These are phyloP conservation scores for Diospyros kaki DNA, from an alignment of 148 eudicot species.

Conservation along the genomic window DNA sequence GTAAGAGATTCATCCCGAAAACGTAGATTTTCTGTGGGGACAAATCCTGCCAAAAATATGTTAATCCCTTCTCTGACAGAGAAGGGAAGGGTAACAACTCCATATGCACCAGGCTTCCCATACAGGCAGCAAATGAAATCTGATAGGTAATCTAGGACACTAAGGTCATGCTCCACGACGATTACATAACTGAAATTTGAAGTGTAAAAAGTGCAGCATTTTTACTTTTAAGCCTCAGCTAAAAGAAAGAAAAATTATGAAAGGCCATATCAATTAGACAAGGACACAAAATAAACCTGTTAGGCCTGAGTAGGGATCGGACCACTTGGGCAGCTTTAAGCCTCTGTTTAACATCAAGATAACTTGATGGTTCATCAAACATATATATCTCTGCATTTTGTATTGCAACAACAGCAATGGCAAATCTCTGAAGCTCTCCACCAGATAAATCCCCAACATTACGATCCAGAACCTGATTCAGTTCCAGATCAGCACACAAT, in stretches of 20 bases:
- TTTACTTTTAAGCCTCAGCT: conserved; percentile 1
- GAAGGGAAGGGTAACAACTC: conserved; percentile 96
- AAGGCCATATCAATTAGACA: not conserved
- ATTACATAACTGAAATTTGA: conserved; percentile 73
- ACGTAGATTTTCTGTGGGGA: conserved; percentile 90
- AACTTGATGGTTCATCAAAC: conserved; percentile 99
- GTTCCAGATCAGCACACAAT: conserved; percentile 71
- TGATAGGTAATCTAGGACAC: conserved; percentile 91
- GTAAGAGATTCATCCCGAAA: conserved; percentile 96
- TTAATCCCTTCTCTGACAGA: conserved; percentile 99
- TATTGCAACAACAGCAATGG: conserved; percentile 85
- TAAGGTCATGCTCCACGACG: conserved; percentile 97
- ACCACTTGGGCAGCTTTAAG: conserved; percentile 95
- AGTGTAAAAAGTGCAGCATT: conserved; percentile 12
- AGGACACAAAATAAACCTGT: conserved; percentile 41
- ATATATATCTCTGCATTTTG: conserved; percentile 84
- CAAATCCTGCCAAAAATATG: conserved; percentile 91
- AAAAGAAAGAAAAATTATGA: not conserved
- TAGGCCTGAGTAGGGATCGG: conserved; percentile 82
- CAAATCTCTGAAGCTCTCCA: conserved; percentile 95
- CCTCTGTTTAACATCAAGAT: conserved; percentile 93
- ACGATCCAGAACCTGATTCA: conserved; percentile 82
- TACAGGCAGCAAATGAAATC: conserved; percentile 96
- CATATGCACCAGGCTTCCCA: conserved; percentile 97
- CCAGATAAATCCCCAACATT: conserved; percentile 94